Conservation (phyloP, 2,329 filamentous ascomycete genomes). For the Chaetomiaceae sp. region DNA sequence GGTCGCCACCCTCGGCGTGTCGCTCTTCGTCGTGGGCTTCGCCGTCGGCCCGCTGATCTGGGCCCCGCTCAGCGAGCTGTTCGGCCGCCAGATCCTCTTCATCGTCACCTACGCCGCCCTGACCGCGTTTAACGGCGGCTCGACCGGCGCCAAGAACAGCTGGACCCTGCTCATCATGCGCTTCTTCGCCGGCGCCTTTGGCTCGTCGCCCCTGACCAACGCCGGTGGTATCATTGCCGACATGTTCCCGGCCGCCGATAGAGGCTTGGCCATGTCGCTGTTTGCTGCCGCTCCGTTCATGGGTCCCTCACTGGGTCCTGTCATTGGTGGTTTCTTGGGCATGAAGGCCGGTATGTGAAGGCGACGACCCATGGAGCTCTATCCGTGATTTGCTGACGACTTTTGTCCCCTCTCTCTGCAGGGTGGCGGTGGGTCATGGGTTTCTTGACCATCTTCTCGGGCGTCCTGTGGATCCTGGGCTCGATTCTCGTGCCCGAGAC, state of each 20-base stretch:
- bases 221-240: slow-evolving; percentile 60
- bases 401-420: slow-evolving; percentile 32
- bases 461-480: slow-evolving; percentile 52
- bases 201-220: slow-evolving; percentile 57
- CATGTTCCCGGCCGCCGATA: slow-evolving; percentile 44
- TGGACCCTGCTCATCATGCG: slow-evolving; percentile 51
- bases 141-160: background rate
- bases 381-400: background rate
- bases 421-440: slow-evolving; percentile 68
- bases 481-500: slow-evolving; percentile 54
- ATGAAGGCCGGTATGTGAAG: background rate
- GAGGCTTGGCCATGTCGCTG: slow-evolving; percentile 56
- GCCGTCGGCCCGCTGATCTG: slow-evolving; percentile 53
- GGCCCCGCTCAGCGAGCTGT: slow-evolving; percentile 55
- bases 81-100: slow-evolving; percentile 56
- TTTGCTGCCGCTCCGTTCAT: slow-evolving; percentile 64
- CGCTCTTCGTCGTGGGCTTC: slow-evolving; percentile 55
- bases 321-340: slow-evolving; percentile 59
- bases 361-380: too few species aligned
- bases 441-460: slow-evolving; percentile 59
- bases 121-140: background rate
- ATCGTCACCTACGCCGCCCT: slow-evolving; percentile 45
- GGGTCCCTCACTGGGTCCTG: slow-evolving; percentile 58
- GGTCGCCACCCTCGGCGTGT: slow-evolving; percentile 46
- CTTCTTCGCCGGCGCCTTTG: slow-evolving; percentile 61